Evolutionary conservation across 2,329 filamentous ascomycete species (phyloP).

Genomic region (Verticillium albo-atrum): DNA sequence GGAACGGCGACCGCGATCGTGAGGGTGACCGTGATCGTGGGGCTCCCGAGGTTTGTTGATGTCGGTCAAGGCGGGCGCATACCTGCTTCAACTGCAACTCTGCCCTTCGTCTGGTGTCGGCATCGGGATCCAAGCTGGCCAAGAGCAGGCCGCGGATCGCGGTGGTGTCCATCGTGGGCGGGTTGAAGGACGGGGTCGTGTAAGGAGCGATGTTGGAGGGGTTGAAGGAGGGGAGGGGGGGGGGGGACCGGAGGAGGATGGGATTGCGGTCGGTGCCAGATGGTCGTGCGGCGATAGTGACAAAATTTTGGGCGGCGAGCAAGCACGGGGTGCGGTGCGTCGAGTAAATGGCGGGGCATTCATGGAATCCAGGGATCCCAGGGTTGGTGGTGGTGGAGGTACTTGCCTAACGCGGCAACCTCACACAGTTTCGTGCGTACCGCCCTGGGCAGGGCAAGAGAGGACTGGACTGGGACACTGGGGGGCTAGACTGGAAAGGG

Average conservation of each 20-base stretch:
- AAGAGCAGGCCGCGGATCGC: conserved; percentile 72
- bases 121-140: conserved; percentile 70
- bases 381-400: not conserved
- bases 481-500: not conserved
- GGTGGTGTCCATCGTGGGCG: conserved; percentile 63
- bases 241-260: conserved; percentile 9
- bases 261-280: conserved; percentile 11
- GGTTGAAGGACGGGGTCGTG: conserved; percentile 1
- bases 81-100: conserved; percentile 82
- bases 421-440: not conserved
- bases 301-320: conserved; percentile 16
- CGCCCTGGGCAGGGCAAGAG: not conserved
- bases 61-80: conserved; percentile 26
- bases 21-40: not conserved
- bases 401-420: not conserved
- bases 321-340: conserved; percentile 7
- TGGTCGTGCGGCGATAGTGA: conserved; percentile 8
- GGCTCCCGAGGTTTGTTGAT: not conserved
- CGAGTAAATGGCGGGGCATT: conserved; percentile 14
- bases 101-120: conserved; percentile 69
- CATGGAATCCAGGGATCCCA: not conserved
- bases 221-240: conserved; percentile 6
- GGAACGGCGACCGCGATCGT: not conserved
- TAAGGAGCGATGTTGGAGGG: not conserved
- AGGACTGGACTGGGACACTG: not conserved